Base-by-base conservation (phyloP, 1,139 yeast species). In the Pichia sp. region DNA sequence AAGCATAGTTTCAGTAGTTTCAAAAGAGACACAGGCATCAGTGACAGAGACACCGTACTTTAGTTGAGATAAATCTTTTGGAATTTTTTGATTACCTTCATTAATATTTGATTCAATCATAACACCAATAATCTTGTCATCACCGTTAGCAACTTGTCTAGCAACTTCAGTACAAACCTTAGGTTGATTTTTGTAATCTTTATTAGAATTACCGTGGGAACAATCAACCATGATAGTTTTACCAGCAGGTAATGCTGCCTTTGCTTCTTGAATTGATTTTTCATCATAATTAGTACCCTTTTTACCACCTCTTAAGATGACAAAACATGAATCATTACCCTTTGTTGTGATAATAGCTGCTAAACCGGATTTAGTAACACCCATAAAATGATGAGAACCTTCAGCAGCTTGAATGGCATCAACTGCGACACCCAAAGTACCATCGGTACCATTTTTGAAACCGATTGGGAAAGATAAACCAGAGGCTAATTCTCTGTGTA, bases 401-500 rank as follows among this genome's bases (percentile, higher is more conserved):
- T 94, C 78, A 49, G 97, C 95, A 46, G 98, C 95, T 66, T 82
- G 79, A 56, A 87, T 86, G 35, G 98, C 97, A 66, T 89, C 98
- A 54, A 92, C 72, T 12, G 98, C 97, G 54, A 92, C 97, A 51
- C 82, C 88, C 55, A 90, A 72, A 50, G 94, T 78, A 64, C 98
- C 98, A 67, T 92, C 98, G 45, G 98, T 92, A 65, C 97, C 97
- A 67, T 92, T 92, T 72, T 92, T 92, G 84, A 92, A 92, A 48
- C 98, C 98, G 53, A 92, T 83, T 51, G 98, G 98, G 90, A 92
- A 92, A 12, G 96, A 85, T 56, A 92, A 76, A 44, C 97, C 98
- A 6, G 97, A 88, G 22, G 97, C 95, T 61, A 92, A 77, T 71
- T 92, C 98, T 70, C 98, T 83, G 73, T 92, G 98, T 55, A 92